These are phyloP conservation scores for Chlorella sp. DNA, from an alignment of 139 green algal genomes.

Conservation along the genomic window DNA sequence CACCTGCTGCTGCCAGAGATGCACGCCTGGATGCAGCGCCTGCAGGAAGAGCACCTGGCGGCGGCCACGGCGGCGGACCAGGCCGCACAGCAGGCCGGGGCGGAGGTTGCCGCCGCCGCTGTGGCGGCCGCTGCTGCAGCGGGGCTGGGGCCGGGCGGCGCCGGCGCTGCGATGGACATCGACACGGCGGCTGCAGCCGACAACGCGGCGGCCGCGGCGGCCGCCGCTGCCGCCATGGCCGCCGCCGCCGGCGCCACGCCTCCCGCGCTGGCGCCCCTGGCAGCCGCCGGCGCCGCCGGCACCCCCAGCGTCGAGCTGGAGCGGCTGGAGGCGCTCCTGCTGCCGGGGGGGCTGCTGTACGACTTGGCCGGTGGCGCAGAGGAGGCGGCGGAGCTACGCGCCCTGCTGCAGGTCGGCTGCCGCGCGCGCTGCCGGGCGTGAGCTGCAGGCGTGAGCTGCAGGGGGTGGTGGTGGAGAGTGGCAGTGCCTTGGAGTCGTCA, in stretches of 20 bases:
- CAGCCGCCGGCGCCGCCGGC: too few species aligned
- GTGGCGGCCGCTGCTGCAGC: neutral
- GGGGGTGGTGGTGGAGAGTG: too few species aligned
- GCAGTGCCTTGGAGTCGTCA: too few species aligned
- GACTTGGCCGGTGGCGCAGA: conserved; percentile 18
- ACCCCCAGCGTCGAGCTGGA: conserved; percentile 10
- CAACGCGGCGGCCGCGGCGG: neutral
- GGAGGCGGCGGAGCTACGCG: neutral
- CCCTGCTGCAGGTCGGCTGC: too few species aligned
- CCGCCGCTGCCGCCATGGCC: neutral
- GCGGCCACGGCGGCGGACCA: neutral
- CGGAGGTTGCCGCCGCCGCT: neutral
- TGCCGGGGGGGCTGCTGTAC: conserved; percentile 14
- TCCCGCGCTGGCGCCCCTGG: conserved; percentile 1
- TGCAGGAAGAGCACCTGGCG: neutral
- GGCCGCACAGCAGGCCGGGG: neutral
- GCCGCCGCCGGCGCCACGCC: neutral
- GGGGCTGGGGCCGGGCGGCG: neutral
- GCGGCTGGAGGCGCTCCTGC: conserved; percentile 16
- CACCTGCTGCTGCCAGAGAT: conserved; percentile 16
- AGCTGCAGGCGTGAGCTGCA: too few species aligned
- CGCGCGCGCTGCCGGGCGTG: too few species aligned
- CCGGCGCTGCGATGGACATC: neutral
- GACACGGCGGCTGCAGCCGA: neutral
- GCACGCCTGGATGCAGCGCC: conserved; percentile 1